Evolutionary conservation across 2,329 filamentous ascomycete genomes (phyloP), one percentile per base, ranked within the genome.

Genomic region (Dothistroma septosporum): DNA sequence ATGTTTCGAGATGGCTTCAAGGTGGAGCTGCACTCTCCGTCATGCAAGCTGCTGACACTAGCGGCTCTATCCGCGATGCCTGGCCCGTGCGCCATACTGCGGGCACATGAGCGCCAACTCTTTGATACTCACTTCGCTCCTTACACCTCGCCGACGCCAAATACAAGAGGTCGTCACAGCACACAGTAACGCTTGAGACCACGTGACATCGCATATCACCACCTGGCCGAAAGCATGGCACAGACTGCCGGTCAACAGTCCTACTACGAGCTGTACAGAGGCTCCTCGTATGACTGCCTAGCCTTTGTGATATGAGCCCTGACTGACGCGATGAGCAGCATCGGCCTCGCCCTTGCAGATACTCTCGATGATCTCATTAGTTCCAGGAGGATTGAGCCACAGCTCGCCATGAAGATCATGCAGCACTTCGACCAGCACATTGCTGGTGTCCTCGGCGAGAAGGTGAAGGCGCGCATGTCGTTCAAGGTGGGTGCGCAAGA

Each of bases 401-500:
- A 99, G 80, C 86, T 99, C 49, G 94, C 94, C 55, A 97, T 99
- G 91, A 96, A 96, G 83, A 95, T 99, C 66, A 85, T 99, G 63
- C 87, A 87, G 69, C 95, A 96, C 79, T 99, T 97, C 76, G 94
- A 99, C 78, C 89, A 92, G 70, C 88, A 90, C 49, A 92, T 99
- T 58, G 90, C 94, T 16, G 92, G 97, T 72, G 90, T 93, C 21
- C 81, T 99, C 41, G 89, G 91, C 63, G 92, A 96, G 59, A 94
- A 91, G 74, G 94, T 99, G 69, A 96, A 95, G 79, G 86, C 91
- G 24, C 86, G 93, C 54, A 79, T 97, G 75, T 90, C 88, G 3
- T 99, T 99, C 82, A 99, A 99, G 90, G 92, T 96, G 79, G 22
- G 28, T 50, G 41, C n/a, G n/a, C 41, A 44, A 44, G 41, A 16